Percentiles rank a stretch among this genome's conserved stretches.
Conservation (phyloP, 805 yeast species). For the Candida xyloterini region DNA sequence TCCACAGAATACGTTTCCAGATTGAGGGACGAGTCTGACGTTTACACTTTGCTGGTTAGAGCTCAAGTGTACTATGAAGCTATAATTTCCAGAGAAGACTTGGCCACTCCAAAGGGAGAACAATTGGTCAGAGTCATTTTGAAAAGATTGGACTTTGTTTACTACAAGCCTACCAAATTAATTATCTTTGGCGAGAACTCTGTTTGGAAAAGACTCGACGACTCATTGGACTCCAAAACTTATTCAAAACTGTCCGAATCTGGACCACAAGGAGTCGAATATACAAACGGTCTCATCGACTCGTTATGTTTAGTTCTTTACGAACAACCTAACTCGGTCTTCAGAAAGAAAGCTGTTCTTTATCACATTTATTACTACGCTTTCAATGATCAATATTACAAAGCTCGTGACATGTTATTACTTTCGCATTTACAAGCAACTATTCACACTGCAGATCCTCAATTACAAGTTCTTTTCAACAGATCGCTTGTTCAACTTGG, state of each 20-base stretch:
- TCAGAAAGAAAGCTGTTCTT: conserved; percentile 80
- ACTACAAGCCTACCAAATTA: conserved; percentile 83
- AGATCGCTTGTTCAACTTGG: conserved; percentile 96
- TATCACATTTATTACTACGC: conserved; percentile 89
- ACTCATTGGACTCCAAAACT: conserved; percentile 33
- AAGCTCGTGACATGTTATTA: conserved; percentile 85
- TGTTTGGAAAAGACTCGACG: conserved; percentile 65
- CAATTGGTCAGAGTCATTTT: conserved; percentile 71
- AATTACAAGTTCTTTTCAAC: conserved; percentile 88
- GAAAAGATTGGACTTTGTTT: conserved; percentile 87
- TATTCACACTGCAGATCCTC: conserved; percentile 80
- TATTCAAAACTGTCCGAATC: conserved; percentile 33
- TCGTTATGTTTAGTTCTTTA: conserved; percentile 62
- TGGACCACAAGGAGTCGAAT: conserved; percentile 29
- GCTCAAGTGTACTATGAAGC: conserved; percentile 83
- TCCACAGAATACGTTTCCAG: conserved; percentile 90
- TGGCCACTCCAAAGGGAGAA: conserved; percentile 46
- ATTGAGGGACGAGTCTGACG: conserved; percentile 76
- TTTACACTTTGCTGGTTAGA: conserved; percentile 76
- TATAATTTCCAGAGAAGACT: conserved; percentile 44
- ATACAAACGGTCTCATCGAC: conserved; percentile 58
- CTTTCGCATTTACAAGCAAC: conserved; percentile 80
- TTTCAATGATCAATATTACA: conserved; percentile 74
- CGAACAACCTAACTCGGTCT: conserved; percentile 61
- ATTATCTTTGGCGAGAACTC: conserved; percentile 63